These are phyloP conservation scores for Gentiana straminea DNA, from an alignment of 257 asterid species.

Conservation along the genomic window DNA sequence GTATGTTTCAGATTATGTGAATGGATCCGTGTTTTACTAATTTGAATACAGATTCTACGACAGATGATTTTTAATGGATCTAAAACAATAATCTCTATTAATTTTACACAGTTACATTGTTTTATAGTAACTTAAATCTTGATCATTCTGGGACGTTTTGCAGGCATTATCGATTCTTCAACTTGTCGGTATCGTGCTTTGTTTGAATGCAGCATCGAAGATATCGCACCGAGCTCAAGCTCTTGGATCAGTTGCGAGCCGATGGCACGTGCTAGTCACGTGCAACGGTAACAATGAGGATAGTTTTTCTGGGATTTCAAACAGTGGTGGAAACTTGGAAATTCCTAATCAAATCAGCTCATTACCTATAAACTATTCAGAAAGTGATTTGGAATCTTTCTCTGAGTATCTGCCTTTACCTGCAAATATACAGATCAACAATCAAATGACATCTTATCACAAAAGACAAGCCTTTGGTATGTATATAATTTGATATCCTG, in stretches of 20 bases:
- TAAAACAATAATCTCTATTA: too few species aligned
- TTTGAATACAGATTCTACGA: too few species aligned
- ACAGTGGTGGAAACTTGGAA: constrained; percentile 33
- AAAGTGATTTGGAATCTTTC: constrained; percentile 66
- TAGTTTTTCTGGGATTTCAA: constrained; percentile 25
- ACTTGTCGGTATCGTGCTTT: constrained; percentile 64
- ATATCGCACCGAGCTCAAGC: constrained; percentile 88
- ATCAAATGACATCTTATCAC: constrained; percentile 59
- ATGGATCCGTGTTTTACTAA: background rate
- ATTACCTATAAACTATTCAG: constrained; percentile 42
- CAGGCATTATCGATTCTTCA: constrained; percentile 68
- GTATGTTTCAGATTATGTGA: constrained; percentile 23
- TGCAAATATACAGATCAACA: constrained; percentile 23
- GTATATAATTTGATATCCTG: constrained; percentile 4
- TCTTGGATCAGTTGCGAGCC: constrained; percentile 71
- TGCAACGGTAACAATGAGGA: constrained; percentile 44
- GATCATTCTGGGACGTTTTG: background rate
- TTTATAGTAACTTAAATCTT: too few species aligned
- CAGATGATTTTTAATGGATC: background rate
- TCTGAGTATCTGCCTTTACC: constrained; percentile 30
- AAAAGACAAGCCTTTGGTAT: constrained; percentile 87
- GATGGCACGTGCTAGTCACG: constrained; percentile 76
- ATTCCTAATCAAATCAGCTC: constrained; percentile 15
- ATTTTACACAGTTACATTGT: too few species aligned
- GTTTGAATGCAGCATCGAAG: constrained; percentile 72